Evolutionary conservation across 2,329 filamentous ascomycete genomes (phyloP).

Genomic region (Fusarium sp.): DNA sequence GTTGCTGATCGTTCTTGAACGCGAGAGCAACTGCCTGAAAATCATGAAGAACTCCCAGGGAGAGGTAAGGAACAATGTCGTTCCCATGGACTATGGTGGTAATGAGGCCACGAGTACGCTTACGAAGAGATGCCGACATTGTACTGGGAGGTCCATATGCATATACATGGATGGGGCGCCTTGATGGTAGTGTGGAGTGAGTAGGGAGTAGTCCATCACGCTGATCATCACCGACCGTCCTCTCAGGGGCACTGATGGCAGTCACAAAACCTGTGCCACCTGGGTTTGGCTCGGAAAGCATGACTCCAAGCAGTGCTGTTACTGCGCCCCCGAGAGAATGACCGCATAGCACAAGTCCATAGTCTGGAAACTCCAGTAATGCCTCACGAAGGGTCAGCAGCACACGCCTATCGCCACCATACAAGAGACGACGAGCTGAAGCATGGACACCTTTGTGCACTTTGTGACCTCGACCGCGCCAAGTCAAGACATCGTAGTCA

Average conservation of each 20-base stretch:
- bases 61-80: slow-evolving; percentile 80
- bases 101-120: slow-evolving; percentile 78
- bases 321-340: slow-evolving; percentile 78
- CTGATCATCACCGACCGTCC: slow-evolving; percentile 53
- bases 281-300: slow-evolving; percentile 73
- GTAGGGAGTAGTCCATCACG: slow-evolving; percentile 44
- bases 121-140: slow-evolving; percentile 76
- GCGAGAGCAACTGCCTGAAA: slow-evolving; percentile 78
- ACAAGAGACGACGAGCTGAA: slow-evolving; percentile 74
- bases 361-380: slow-evolving; percentile 74
- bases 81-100: slow-evolving; percentile 80
- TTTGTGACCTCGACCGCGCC: slow-evolving; percentile 74
- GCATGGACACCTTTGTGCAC: slow-evolving; percentile 82
- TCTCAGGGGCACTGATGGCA: slow-evolving; percentile 61
- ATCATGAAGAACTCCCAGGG: slow-evolving; percentile 79
- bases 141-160: slow-evolving; percentile 81
- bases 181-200: slow-evolving; percentile 69
- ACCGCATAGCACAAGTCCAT: slow-evolving; percentile 76
- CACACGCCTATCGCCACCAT: slow-evolving; percentile 75
- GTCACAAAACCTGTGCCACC: slow-evolving; percentile 72
- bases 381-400: slow-evolving; percentile 74
- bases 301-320: slow-evolving; percentile 76
- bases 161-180: slow-evolving; percentile 81
- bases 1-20: slow-evolving; percentile 77
- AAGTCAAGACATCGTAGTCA: slow-evolving; percentile 74